Evolutionary conservation across 163 green algal species (phyloP).

Genomic region (Picocystis sp.): DNA sequence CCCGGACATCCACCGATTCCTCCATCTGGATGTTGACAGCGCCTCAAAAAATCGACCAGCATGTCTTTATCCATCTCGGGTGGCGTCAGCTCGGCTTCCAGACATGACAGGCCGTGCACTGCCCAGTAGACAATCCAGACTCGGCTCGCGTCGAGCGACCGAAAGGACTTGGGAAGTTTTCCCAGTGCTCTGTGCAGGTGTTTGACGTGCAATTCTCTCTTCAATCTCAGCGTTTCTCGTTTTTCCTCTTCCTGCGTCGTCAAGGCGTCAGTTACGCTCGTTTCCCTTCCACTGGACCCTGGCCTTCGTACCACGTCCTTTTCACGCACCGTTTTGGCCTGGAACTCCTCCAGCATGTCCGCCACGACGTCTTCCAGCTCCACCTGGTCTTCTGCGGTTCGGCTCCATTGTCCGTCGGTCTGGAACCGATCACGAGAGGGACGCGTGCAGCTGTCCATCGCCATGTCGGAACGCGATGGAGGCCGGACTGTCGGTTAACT

Average conservation of each 20-base stretch:
- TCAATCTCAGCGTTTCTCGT: constrained; percentile 11
- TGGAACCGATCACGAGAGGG: too few relatives aligned
- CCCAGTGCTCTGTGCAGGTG: constrained; percentile 39
- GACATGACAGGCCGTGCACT: constrained; percentile 62
- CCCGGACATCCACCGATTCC: constrained; percentile 79
- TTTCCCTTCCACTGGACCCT: too few relatives aligned
- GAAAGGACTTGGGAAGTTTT: constrained; percentile 35
- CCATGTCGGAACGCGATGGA: too few relatives aligned
- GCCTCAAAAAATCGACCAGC: constrained; percentile 26
- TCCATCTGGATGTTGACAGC: constrained; percentile 53
- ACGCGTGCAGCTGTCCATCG: too few relatives aligned
- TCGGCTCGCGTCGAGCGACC: constrained; percentile 52
- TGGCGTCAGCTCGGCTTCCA: constrained; percentile 35
- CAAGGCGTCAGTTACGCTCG: too few relatives aligned
- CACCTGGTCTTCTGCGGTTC: too few relatives aligned
- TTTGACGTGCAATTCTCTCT: constrained; percentile 25
- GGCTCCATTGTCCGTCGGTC: too few relatives aligned
- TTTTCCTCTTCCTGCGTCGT: neutral
- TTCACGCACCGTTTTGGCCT: too few relatives aligned
- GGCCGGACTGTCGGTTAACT: too few relatives aligned
- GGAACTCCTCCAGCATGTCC: too few relatives aligned
- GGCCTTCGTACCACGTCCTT: too few relatives aligned
- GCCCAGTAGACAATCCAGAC: constrained; percentile 91
- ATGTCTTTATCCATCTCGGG: neutral
- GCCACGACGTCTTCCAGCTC: too few relatives aligned